Evolutionary conservation across 2,329 filamentous ascomycete genomes (phyloP).

Genomic region (Penicillium sp.): DNA sequence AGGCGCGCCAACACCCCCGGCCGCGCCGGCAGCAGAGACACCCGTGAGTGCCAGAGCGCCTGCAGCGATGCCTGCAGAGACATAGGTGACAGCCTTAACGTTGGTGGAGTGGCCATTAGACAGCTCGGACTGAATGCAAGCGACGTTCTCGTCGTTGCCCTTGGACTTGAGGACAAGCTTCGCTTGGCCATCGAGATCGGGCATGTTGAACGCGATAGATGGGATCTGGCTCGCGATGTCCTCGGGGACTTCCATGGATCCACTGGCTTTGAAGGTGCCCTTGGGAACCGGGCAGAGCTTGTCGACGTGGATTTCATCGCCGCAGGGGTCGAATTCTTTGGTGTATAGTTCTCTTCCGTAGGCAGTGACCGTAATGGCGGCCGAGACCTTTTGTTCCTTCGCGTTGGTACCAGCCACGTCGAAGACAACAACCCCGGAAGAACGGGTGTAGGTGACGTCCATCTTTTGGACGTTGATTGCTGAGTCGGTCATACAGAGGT

Average conservation of each 20-base stretch:
- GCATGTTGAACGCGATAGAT: slow-evolving; percentile 82
- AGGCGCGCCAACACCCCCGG: slow-evolving; percentile 60
- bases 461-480: slow-evolving; percentile 72
- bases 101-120: slow-evolving; percentile 83
- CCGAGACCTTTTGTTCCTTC: slow-evolving; percentile 76
- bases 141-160: slow-evolving; percentile 64
- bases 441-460: slow-evolving; percentile 76
- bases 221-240: slow-evolving; percentile 76
- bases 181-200: slow-evolving; percentile 84
- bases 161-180: slow-evolving; percentile 71
- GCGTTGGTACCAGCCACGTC: slow-evolving; percentile 77
- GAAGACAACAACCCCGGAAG: slow-evolving; percentile 72
- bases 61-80: slow-evolving; percentile 82
- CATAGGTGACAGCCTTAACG: slow-evolving; percentile 75
- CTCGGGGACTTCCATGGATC: slow-evolving; percentile 69
- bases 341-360: slow-evolving; percentile 82
- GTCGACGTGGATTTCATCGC: slow-evolving; percentile 62
- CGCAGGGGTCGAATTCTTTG: slow-evolving; percentile 82
- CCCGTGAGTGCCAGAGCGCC: slow-evolving; percentile 75
- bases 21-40: slow-evolving; percentile 66
- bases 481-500: slow-evolving; percentile 61
- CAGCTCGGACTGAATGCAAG: slow-evolving; percentile 79
- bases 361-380: slow-evolving; percentile 72
- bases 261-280: slow-evolving; percentile 72
- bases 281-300: slow-evolving; percentile 83